These are phyloP conservation scores for Fallopia convolvulus DNA, from an alignment of 148 eudicot genomes.

Conservation along the genomic window DNA sequence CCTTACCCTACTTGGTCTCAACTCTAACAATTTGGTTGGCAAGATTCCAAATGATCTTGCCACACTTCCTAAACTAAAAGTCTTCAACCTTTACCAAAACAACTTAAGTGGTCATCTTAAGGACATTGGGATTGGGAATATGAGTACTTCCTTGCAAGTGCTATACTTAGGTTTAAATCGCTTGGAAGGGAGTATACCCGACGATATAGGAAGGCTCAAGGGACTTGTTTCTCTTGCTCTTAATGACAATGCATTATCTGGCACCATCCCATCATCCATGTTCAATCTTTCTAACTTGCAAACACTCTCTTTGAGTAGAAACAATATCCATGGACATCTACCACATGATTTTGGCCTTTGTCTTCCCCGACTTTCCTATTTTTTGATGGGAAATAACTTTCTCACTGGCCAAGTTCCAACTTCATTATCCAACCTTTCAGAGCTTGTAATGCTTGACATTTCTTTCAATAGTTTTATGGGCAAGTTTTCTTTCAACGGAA, in stretches of 20 bases:
- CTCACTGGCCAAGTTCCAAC: background rate
- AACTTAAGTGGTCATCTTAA: background rate
- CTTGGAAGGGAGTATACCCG: background rate
- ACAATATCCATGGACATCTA: slow-evolving; percentile 18
- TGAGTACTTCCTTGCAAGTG: background rate
- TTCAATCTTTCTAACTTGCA: slow-evolving; percentile 19
- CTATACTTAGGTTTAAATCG: background rate
- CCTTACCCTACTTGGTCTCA: background rate
- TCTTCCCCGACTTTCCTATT: background rate
- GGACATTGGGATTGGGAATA: background rate
- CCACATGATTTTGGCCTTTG: slow-evolving; percentile 16
- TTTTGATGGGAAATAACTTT: background rate
- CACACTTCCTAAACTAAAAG: background rate
- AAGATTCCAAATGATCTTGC: background rate
- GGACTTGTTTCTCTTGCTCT: background rate
- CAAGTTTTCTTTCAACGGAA: slow-evolving; percentile 12
- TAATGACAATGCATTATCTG: slow-evolving; percentile 11
- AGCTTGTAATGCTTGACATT: background rate
- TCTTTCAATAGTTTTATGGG: background rate
- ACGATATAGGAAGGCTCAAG: background rate
- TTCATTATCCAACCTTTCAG: background rate
- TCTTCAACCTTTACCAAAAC: background rate
- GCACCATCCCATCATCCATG: slow-evolving; percentile 19
- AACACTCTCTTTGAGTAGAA: background rate
- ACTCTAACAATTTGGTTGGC: slow-evolving; percentile 15